Conservation (phyloP, 202 grass and related monocot genomes). For the Carex sylvatica region DNA sequence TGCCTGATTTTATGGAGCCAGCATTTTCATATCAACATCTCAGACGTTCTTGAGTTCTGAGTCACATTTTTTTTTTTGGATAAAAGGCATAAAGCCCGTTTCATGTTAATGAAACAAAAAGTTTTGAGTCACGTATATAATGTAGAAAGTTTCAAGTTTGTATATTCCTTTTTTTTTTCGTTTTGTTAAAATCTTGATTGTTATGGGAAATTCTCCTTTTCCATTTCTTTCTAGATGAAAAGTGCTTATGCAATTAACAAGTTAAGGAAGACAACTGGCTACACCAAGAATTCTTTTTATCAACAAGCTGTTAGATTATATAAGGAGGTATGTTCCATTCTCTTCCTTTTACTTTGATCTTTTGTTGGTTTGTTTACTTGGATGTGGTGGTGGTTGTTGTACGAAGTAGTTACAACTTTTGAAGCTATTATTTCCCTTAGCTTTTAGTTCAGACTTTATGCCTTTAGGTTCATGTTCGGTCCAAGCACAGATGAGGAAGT, state of each 20-base stretch:
- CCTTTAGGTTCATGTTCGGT: not conserved
- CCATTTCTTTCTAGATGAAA: slow-evolving; percentile 70
- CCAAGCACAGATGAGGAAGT: not conserved
- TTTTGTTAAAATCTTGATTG: not conserved
- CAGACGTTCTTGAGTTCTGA: not conserved
- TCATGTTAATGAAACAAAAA: too few relatives aligned
- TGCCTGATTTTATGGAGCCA: slow-evolving; percentile 1
- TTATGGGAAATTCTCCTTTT: slow-evolving; percentile 24
- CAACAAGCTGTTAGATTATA: slow-evolving; percentile 81
- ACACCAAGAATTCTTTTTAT: slow-evolving; percentile 86
- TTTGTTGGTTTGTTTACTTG: not conserved
- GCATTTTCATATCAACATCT: not conserved
- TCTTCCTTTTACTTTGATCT: slow-evolving; percentile 1
- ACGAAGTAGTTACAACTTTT: not conserved
- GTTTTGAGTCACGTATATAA: not conserved
- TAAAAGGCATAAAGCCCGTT: too few relatives aligned
- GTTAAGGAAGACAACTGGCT: slow-evolving; percentile 83
- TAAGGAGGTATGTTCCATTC: slow-evolving; percentile 60
- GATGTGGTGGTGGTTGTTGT: not conserved
- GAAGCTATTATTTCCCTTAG: not conserved
- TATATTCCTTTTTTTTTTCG: slow-evolving; percentile 15
- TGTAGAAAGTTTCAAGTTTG: slow-evolving; percentile 2
- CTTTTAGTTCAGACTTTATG: not conserved
- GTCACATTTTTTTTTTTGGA: too few relatives aligned
- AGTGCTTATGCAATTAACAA: slow-evolving; percentile 80